phyloP scores from a whole-genome alignment of 768 basidiomycete genomes.

The Boletus speciosus region DNA sequence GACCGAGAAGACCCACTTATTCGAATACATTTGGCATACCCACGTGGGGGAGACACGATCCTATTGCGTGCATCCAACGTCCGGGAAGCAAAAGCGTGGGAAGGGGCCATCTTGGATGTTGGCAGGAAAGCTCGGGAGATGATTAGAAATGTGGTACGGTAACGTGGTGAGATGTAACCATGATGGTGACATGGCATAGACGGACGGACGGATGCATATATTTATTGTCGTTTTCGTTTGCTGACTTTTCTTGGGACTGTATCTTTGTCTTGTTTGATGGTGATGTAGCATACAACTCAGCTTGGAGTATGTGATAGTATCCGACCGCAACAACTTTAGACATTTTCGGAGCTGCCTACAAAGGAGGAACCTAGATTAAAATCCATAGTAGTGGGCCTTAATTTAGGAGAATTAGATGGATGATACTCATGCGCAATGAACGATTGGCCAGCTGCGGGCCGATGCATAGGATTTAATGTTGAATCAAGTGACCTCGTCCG shows the following conservation, averaged over 20 bases:
- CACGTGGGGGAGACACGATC: conserved; percentile 71
- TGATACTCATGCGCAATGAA: neutral
- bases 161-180: neutral
- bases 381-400: neutral
- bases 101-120: conserved; percentile 35
- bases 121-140: conserved; percentile 14
- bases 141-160: neutral
- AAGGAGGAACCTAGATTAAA: neutral
- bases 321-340: neutral
- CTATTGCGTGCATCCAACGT: conserved; percentile 53
- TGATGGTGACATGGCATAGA: neutral
- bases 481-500: neutral
- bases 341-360: neutral
- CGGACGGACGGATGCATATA: conserved; percentile 3
- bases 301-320: neutral
- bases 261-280: neutral
- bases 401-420: neutral
- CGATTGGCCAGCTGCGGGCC: neutral
- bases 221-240: conserved; percentile 2
- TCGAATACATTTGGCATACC: conserved; percentile 62
- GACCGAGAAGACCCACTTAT: conserved; percentile 68
- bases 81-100: conserved; percentile 58
- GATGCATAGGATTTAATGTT: neutral
- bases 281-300: neutral
- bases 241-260: neutral